These are phyloP conservation scores for Lophium mytilinum DNA, from an alignment of 495 filamentous ascomycete genomes.

Conservation along the genomic window DNA sequence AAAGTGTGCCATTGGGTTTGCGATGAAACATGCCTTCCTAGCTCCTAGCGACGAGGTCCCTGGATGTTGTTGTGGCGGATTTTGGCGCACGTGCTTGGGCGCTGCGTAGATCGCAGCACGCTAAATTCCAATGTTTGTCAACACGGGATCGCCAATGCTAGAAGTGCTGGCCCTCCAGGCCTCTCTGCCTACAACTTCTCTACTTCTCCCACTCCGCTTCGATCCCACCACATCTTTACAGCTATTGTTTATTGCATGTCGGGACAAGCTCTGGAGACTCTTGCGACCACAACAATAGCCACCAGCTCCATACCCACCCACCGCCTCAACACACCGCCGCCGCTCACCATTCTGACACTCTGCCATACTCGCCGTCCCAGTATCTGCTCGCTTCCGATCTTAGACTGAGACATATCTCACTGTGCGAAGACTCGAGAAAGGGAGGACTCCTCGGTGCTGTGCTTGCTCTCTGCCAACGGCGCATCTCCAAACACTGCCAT, in stretches of 20 bases:
- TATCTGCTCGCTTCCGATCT: background rate
- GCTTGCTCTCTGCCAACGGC: background rate
- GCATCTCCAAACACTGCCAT: background rate
- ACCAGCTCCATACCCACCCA: background rate
- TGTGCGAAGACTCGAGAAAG: background rate
- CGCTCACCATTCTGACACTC: background rate
- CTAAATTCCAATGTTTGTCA: no score
- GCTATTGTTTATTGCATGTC: slow-evolving; percentile 11
- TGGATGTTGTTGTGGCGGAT: no score
- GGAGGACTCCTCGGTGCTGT: background rate
- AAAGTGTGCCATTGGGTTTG: no score
- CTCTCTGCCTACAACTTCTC: no score
- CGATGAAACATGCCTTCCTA: no score
- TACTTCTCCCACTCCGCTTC: background rate
- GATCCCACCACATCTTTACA: slow-evolving; percentile 17
- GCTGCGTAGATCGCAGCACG: no score
- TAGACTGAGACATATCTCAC: background rate
- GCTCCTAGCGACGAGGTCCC: no score
- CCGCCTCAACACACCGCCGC: background rate
- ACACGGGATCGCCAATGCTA: no score
- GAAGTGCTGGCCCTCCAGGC: no score
- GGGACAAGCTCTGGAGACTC: background rate
- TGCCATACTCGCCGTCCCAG: background rate
- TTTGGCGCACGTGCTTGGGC: no score
- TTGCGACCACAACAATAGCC: slow-evolving; percentile 3